A percentile compares a stretch with the other conserved stretches of the same genome.
Conservation (phyloP, 2,329 filamentous ascomycete genomes). For the Eutypa lata region DNA sequence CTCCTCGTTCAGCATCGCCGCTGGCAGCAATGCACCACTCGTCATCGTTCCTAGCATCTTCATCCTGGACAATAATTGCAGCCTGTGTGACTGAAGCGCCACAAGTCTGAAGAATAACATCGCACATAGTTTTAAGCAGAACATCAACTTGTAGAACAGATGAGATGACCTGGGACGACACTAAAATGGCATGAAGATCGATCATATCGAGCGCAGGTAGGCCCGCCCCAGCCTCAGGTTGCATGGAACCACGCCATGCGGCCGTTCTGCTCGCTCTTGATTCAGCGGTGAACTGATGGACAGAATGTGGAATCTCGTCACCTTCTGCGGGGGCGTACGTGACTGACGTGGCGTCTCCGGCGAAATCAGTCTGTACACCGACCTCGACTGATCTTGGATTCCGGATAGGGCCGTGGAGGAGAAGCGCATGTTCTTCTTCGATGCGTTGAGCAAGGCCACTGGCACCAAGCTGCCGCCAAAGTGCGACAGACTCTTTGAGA, state of each 20-base stretch:
- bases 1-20: slow-evolving; percentile 67
- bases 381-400: slow-evolving; percentile 59
- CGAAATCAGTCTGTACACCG: slow-evolving; percentile 69
- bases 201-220: slow-evolving; percentile 79
- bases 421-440: slow-evolving; percentile 63
- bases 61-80: slow-evolving; percentile 71
- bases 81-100: slow-evolving; percentile 67
- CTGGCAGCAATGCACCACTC: slow-evolving; percentile 72
- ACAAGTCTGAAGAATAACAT: slow-evolving; percentile 76
- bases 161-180: slow-evolving; percentile 76
- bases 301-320: slow-evolving; percentile 39
- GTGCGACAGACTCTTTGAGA: slow-evolving; percentile 62
- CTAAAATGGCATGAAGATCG: slow-evolving; percentile 73
- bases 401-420: slow-evolving; percentile 60
- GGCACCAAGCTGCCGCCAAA: slow-evolving; percentile 68
- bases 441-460: slow-evolving; percentile 66
- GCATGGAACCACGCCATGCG: slow-evolving; percentile 61
- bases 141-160: slow-evolving; percentile 74
- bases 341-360: slow-evolving; percentile 50
- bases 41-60: slow-evolving; percentile 47
- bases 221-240: slow-evolving; percentile 56
- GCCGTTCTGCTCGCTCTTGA: slow-evolving; percentile 57
- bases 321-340: slow-evolving; percentile 48
- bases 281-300: slow-evolving; percentile 43
- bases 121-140: slow-evolving; percentile 75